Evolutionary conservation across 208 protist genomes (phyloP).

Genomic region (Trypanosoma avium): DNA sequence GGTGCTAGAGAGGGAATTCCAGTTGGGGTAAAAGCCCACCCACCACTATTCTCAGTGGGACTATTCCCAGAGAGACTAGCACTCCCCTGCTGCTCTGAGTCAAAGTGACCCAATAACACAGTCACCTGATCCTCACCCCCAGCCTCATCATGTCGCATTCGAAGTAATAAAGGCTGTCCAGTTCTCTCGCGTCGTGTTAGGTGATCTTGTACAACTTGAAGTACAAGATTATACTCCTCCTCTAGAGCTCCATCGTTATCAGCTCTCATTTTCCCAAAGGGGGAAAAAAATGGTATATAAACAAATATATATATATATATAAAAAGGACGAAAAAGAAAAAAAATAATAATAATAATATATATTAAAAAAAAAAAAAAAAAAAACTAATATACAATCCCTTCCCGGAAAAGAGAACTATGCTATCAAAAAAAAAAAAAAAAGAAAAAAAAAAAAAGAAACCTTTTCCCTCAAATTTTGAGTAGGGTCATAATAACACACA

Average conservation of each 20-base stretch:
- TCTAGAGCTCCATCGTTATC: constrained; percentile 3
- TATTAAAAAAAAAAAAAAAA: no score
- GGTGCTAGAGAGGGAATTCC: neutral
- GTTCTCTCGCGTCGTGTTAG: constrained; percentile 12
- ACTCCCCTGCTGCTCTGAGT: neutral
- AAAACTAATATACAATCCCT: neutral
- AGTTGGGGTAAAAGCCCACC: neutral
- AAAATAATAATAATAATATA: no score
- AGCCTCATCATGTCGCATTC: constrained; percentile 6
- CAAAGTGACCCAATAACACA: constrained; percentile 18
- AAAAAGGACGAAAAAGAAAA: neutral
- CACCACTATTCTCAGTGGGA: neutral
- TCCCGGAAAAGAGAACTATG: neutral
- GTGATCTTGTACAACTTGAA: constrained; percentile 21
- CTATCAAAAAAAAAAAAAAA: neutral
- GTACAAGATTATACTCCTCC: constrained; percentile 23
- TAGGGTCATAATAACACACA: neutral
- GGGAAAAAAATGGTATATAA: neutral
- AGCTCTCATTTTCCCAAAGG: constrained; percentile 1
- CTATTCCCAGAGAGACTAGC: neutral
- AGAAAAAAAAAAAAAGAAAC: neutral
- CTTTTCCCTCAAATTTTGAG: neutral
- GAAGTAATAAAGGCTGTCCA: constrained; percentile 17
- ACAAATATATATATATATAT: neutral
- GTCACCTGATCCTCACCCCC: constrained; percentile 21